A percentile compares a stretch with the other conserved stretches of the same genome.
phyloP scores from a whole-genome alignment of 257 asterid genomes.

The Plantago major region DNA sequence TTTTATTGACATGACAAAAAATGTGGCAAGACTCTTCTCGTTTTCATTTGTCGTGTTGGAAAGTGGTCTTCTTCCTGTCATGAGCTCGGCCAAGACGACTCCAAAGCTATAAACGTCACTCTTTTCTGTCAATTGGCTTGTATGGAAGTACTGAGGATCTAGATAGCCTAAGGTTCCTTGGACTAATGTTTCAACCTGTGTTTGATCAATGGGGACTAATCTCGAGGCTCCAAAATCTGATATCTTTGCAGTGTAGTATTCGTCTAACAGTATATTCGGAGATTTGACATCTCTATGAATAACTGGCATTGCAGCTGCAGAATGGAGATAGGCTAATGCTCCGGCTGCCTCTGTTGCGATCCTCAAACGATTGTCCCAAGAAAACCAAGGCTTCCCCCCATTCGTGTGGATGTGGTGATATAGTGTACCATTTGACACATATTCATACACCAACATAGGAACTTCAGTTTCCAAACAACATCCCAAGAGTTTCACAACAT shows the following conservation, averaged over 20 bases:
- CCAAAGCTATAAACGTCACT: constrained; percentile 50
- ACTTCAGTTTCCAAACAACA: constrained; percentile 42
- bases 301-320: constrained; percentile 33
- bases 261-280: constrained; percentile 32
- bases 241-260: constrained; percentile 29
- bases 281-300: constrained; percentile 44
- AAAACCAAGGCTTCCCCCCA: constrained; percentile 31
- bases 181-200: constrained; percentile 43
- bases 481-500: constrained; percentile 39
- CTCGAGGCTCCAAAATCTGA: constrained; percentile 58
- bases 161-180: constrained; percentile 51
- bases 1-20: constrained; percentile 5
- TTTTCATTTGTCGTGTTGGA: background rate
- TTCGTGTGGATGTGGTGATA: constrained; percentile 26
- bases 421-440: constrained; percentile 27
- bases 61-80: constrained; percentile 34
- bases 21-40: constrained; percentile 13
- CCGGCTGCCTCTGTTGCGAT: constrained; percentile 37
- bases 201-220: constrained; percentile 42
- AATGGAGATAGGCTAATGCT: constrained; percentile 43
- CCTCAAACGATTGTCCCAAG: constrained; percentile 33
- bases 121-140: constrained; percentile 44
- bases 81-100: constrained; percentile 34
- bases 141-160: constrained; percentile 50
- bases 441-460: constrained; percentile 35